A percentile compares a stretch with the other conserved stretches of the same genome.
These are phyloP conservation scores for Astrocystis sublimbata DNA, from an alignment of 495 filamentous ascomycete genomes.

Conservation along the genomic window DNA sequence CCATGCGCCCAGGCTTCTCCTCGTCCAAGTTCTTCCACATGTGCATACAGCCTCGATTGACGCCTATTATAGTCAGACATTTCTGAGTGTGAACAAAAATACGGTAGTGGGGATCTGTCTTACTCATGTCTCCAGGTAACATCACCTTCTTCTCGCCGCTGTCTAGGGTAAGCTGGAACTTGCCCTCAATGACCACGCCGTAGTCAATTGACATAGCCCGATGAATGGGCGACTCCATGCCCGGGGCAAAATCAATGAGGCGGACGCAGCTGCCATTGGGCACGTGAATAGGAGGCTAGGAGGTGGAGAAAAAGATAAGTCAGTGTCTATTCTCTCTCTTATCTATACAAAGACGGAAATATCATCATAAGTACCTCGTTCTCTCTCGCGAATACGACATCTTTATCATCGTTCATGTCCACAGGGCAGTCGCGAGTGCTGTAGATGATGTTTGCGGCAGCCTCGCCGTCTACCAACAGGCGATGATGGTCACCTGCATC, in stretches of 20 bases:
- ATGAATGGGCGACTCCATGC: conserved; percentile 52
- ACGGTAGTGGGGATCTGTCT: neutral
- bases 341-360: too few relatives aligned
- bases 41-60: conserved; percentile 11
- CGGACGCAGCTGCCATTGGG: conserved; percentile 49
- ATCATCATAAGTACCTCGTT: conserved; percentile 22
- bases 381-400: conserved; percentile 33
- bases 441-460: conserved; percentile 43
- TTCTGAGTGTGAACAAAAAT: neutral
- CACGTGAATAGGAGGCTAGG: conserved; percentile 40
- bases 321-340: too few relatives aligned
- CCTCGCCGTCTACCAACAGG: conserved; percentile 25
- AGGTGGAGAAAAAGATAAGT: neutral
- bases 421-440: conserved; percentile 54
- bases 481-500: conserved; percentile 15
- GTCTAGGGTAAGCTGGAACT: conserved; percentile 57
- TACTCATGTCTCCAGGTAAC: conserved; percentile 51
- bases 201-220: conserved; percentile 67
- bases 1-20: conserved; percentile 1
- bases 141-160: conserved; percentile 51
- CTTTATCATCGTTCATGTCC: conserved; percentile 37
- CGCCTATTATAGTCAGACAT: neutral
- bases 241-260: conserved; percentile 53
- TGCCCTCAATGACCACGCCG: conserved; percentile 65
- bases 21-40: conserved; percentile 11